These are phyloP conservation scores for Chenopodium berlandieri DNA, from an alignment of 148 eudicot genomes.

Conservation along the genomic window DNA sequence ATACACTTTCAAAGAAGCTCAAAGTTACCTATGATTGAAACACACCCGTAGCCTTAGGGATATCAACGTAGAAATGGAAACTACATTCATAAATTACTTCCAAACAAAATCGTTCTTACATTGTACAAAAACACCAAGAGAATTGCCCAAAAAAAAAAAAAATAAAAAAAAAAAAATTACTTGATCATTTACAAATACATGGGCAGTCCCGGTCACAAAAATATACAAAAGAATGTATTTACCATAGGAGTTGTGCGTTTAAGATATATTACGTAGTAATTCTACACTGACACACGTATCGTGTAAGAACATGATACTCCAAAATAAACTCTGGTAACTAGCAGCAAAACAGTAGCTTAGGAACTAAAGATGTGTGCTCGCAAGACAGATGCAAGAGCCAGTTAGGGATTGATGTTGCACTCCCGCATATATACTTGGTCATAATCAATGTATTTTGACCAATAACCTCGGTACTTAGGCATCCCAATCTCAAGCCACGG, in stretches of 20 bases:
- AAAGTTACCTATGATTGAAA: no score
- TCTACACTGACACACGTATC: not conserved
- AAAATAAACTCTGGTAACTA: not conserved
- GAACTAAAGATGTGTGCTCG: not conserved
- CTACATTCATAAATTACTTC: no score
- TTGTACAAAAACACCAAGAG: not conserved
- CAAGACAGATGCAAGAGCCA: not conserved
- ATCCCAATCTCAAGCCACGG: slow-evolving; percentile 93
- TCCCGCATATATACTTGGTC: slow-evolving; percentile 64
- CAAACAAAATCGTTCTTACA: not conserved
- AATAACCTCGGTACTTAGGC: slow-evolving; percentile 61
- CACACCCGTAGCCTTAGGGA: no score
- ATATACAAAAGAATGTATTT: slow-evolving; percentile 16
- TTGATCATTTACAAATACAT: slow-evolving; percentile 9
- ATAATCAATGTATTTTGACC: slow-evolving; percentile 66
- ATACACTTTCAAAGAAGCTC: no score
- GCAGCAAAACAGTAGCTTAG: not conserved
- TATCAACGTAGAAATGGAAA: no score
- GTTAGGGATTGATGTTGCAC: slow-evolving; percentile 72
- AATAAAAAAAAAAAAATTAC: not conserved
- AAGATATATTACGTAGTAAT: slow-evolving; percentile 1
- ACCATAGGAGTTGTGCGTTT: slow-evolving; percentile 4
- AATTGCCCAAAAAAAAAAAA: not conserved
- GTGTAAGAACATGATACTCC: not conserved
- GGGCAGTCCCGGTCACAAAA: not conserved